phyloP scores from a whole-genome alignment of 2,329 filamentous ascomycete species.

The Eurotiales sp. region DNA sequence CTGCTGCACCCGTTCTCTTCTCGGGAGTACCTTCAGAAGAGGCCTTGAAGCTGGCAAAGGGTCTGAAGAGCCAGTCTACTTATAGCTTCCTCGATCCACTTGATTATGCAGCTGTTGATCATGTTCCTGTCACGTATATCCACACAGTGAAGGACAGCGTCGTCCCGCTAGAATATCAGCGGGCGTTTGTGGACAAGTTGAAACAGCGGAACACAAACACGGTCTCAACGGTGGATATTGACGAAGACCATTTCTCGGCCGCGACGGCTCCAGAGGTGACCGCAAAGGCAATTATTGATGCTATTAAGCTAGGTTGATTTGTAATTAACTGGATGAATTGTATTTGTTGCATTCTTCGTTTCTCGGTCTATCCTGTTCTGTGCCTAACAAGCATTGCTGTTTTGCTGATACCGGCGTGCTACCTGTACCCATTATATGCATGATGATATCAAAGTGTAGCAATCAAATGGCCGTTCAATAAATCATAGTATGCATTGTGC shows the following conservation, averaged over 20 bases:
- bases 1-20: background rate
- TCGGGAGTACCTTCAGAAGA: slow-evolving; percentile 3
- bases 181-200: slow-evolving; percentile 27
- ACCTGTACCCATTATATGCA: too few relatives aligned
- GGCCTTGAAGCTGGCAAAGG: slow-evolving; percentile 15
- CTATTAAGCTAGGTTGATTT: background rate
- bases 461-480: too few relatives aligned
- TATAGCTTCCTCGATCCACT: slow-evolving; percentile 26
- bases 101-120: slow-evolving; percentile 30
- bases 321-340: too few relatives aligned
- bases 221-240: slow-evolving; percentile 30
- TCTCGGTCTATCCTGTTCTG: too few relatives aligned
- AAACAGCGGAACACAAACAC: slow-evolving; percentile 28
- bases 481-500: too few relatives aligned
- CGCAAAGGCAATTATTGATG: slow-evolving; percentile 15
- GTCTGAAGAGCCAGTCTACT: slow-evolving; percentile 26
- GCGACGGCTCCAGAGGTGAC: slow-evolving; percentile 21
- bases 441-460: too few relatives aligned
- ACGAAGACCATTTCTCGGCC: slow-evolving; percentile 28
- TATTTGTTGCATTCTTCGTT: too few relatives aligned
- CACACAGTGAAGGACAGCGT: slow-evolving; percentile 27
- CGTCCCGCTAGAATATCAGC: slow-evolving; percentile 25
- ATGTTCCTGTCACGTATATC: slow-evolving; percentile 32
- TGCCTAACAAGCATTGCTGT: too few relatives aligned
- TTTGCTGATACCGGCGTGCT: too few relatives aligned